Evolutionary conservation across 2,329 filamentous ascomycete genomes (phyloP).

Genomic region (Ceratocystis albifundus): DNA sequence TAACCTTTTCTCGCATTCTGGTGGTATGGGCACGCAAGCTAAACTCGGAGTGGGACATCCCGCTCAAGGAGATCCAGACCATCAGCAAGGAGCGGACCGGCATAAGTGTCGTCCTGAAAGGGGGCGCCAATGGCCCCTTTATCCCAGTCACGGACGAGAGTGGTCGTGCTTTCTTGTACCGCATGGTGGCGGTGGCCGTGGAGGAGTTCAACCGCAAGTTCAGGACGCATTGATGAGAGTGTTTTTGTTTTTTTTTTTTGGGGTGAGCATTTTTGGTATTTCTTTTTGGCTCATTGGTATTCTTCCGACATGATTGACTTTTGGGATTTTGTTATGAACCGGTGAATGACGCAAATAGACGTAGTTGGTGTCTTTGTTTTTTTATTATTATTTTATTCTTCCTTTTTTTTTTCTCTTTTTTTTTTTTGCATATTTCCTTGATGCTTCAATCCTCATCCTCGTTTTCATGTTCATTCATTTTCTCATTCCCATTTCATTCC

Average conservation of each 20-base stretch:
- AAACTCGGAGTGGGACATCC: conserved; percentile 89
- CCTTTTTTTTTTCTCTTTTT: no score
- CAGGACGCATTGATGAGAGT: conserved; percentile 27
- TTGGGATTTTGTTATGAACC: no score
- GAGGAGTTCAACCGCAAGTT: conserved; percentile 57
- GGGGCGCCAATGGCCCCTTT: conserved; percentile 87
- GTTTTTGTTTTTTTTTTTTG: background rate
- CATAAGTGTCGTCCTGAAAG: conserved; percentile 75
- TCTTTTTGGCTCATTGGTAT: no score
- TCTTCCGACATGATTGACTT: no score
- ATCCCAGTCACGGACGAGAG: conserved; percentile 87
- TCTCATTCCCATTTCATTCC: no score
- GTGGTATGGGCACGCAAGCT: conserved; percentile 78
- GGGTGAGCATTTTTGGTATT: background rate
- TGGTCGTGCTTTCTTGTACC: conserved; percentile 50
- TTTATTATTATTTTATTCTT: no score
- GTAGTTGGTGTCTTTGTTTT: no score
- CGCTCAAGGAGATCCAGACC: conserved; percentile 89
- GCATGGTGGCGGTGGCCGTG: conserved; percentile 53
- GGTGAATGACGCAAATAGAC: no score
- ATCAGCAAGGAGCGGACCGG: conserved; percentile 95
- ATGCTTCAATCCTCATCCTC: no score
- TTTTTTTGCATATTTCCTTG: no score
- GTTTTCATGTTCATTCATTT: no score
- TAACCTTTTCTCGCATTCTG: conserved; percentile 80